Base-by-base conservation (phyloP, 73 alveolate genomes). In the Blepharisma stoltei region DNA sequence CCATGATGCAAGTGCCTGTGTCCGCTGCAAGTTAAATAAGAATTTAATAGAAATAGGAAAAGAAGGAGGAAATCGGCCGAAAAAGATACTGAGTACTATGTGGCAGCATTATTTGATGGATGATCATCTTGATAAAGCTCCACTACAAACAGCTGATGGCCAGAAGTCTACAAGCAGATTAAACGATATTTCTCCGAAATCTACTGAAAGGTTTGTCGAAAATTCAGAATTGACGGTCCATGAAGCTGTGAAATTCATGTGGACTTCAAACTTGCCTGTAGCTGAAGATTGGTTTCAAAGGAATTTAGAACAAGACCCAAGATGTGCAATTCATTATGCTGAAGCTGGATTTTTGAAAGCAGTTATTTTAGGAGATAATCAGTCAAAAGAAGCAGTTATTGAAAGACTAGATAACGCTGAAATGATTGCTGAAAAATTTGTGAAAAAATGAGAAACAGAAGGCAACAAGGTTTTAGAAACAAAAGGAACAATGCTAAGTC, bases 291-390 rank as follows among this genome's bases (percentile, higher is more conserved):
- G 79, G 79, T 69, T 69, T 43, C 32, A 46, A 4, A n/a, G 43
- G n/a, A 25, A 14, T 7, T 14, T 9, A 44, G 79, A 69, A 1
- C 76, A 69, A 20, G 73, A 60, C 65, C 79, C 79, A 14, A 23
- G 79, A 69, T 69, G 79, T 4, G 71, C 79, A 7, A 7, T 69
- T n/a, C 79, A 69, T 43, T 69, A n/a, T 20, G 65, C 79, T 18
- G 79, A 69, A 69, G 79, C 79, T 44, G 79, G 79, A n/a, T 69
- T 69, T 25, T 46, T 69, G n/a, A 69, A 69, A 69, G 79, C 79
- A 18, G 54, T 69, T 2, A 14, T 69, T 7, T 44, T 69, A 44
- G 79, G 79, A 9, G 79, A 69, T 43, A 44, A n/a, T 7, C 25
- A 43, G 21, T 69, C 79, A 44, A 38, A 53, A 44, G 65, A 69